Evolutionary conservation across 331 rosid genomes (phyloP), one percentile per base, ranked within the genome.

Genomic region (Quercus lobata): DNA sequence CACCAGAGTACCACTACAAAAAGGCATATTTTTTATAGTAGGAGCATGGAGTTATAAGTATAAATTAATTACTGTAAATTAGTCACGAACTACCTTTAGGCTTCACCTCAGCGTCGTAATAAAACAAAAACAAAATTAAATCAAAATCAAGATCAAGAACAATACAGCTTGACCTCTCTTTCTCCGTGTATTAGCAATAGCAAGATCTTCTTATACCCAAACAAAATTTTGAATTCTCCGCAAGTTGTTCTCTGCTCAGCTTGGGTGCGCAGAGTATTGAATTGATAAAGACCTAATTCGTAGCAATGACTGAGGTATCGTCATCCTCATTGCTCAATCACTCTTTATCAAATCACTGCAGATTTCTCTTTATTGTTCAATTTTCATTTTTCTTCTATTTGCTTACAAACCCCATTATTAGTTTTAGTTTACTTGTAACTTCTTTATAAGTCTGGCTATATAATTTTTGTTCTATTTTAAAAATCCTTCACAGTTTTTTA

Each of bases 241-340:
- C 27, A 30, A 37, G 44, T 37, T 7, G 11, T 37, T 7, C 46
- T 37, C 3, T 7, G 46, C 11, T 37, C 10, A 34, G 27, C 27
- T 68, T 25, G 46, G 46, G 46, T 37, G 46, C 11, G 46, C 11
- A 37, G 8, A 37, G 11, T 18, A 3, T 49, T 22, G 46, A 37
- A 37, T 37, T 37, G 46, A 24, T 68, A 37, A 37, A 37, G 53
- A 19, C 71, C 57, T 77, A 25, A 70, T 89, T 69, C 77, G 29
- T 83, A 65, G 76, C 87, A 81, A 91, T 92, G 96, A 89, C 91
- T 62, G 96, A 89, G 91, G 96, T 89, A 90, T 53, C 69, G 60
- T 57, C 34, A 15, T 46, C 16, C 17, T 46, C 0, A 37, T 37
- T 37, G 46, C 46, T 7, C 5, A 46, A 46, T 2, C 34, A 46